Percentiles rank a stretch among this genome's conserved stretches.
Evolutionary conservation across 2,329 filamentous ascomycete genomes (phyloP).

Genomic region (Penicillium sp.): DNA sequence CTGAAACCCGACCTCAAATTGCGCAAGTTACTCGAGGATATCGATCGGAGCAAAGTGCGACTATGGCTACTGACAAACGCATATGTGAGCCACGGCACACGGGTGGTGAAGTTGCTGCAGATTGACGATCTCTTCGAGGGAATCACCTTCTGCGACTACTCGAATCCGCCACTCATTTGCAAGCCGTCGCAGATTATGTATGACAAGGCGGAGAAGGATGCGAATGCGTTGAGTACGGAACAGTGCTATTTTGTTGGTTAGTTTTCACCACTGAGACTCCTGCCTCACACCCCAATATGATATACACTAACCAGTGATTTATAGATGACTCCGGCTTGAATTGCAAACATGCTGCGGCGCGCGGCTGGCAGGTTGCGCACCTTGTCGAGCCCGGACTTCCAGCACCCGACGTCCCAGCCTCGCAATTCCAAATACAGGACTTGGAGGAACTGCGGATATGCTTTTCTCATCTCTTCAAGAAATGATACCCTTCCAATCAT

Average conservation of each 20-base stretch:
- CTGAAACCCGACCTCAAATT: constrained; percentile 79
- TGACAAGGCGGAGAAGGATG: constrained; percentile 84
- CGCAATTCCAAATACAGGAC: constrained; percentile 74
- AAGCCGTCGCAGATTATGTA: constrained; percentile 87
- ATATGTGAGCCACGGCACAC: constrained; percentile 82
- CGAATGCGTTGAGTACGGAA: constrained; percentile 68
- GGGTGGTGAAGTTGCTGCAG: constrained; percentile 79
- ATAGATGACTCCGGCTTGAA: constrained; percentile 84
- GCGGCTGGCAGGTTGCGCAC: constrained; percentile 88
- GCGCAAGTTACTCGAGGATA: constrained; percentile 75
- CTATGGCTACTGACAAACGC: constrained; percentile 97
- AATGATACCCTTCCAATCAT: background rate
- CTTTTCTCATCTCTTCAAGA: constrained; percentile 87
- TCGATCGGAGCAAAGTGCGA: constrained; percentile 82
- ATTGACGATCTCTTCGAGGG: constrained; percentile 93
- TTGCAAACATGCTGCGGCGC: constrained; percentile 73
- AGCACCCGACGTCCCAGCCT: constrained; percentile 67
- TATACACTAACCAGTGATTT: constrained; percentile 21
- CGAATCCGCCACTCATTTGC: constrained; percentile 73
- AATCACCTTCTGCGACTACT: constrained; percentile 93
- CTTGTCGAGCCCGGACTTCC: constrained; percentile 77
- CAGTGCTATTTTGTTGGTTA: constrained; percentile 92
- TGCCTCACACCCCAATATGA: background rate
- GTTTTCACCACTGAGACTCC: constrained; percentile 35
- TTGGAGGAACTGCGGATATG: constrained; percentile 75